These are phyloP conservation scores for Colletotrichum tofieldiae DNA, from an alignment of 2,329 filamentous ascomycete genomes.

Conservation along the genomic window DNA sequence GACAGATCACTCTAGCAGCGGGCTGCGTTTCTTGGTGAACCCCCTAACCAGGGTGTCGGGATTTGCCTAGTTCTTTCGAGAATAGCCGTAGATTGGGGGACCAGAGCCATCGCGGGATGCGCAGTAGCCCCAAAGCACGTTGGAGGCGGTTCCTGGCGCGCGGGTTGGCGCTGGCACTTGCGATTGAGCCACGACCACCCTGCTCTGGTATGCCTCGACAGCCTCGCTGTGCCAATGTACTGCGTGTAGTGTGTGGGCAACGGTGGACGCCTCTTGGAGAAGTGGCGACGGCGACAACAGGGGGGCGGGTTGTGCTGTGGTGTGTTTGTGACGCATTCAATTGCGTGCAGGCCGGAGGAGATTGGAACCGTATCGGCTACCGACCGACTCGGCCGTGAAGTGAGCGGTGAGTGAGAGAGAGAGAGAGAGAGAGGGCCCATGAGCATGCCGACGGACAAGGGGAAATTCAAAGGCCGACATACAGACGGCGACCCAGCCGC, in stretches of 20 bases:
- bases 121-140: slow-evolving; percentile 29
- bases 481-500: slow-evolving; percentile 1
- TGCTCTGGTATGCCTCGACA: no score
- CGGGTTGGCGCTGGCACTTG: slow-evolving; percentile 10
- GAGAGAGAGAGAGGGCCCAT: not conserved
- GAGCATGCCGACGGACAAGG: slow-evolving; percentile 14
- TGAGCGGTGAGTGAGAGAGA: slow-evolving; percentile 20
- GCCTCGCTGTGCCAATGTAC: no score
- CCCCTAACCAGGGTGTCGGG: slow-evolving; percentile 44
- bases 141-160: slow-evolving; percentile 35
- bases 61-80: slow-evolving; percentile 42
- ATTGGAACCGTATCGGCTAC: slow-evolving; percentile 19
- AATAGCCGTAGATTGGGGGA: slow-evolving; percentile 38
- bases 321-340: slow-evolving; percentile 14
- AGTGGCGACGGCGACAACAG: not conserved
- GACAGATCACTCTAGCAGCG: slow-evolving; percentile 45
- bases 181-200: not conserved
- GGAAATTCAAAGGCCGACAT: slow-evolving; percentile 5
- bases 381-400: slow-evolving; percentile 36
- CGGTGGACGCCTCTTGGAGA: not conserved
- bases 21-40: slow-evolving; percentile 44
- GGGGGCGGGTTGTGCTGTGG: not conserved
- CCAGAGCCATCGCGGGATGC: slow-evolving; percentile 22
- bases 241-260: not conserved
- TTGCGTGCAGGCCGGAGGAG: slow-evolving; percentile 20